Evolutionary conservation across 345 rosid species (phyloP), one percentile per base, ranked within the genome.

Genomic region (Mercurialis annua): DNA sequence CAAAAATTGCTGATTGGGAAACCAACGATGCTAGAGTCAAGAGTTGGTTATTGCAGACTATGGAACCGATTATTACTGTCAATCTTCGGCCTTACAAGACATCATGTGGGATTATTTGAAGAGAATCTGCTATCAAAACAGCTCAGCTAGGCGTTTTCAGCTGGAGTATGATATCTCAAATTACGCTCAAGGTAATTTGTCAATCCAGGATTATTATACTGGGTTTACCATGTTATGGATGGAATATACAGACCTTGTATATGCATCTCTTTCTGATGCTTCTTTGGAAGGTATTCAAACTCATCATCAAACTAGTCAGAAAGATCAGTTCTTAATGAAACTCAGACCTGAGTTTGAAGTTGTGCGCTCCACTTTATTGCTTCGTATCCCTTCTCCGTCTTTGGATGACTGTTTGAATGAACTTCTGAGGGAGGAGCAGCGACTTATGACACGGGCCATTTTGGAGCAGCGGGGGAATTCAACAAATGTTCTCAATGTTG

Each of bases 151-250:
- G 9, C 4, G 4, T 3, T 36, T 36, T 36, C 9, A 36, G 9
- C 9, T 36, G 9, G 5, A 36, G 40, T 3, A 36, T 36, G 5
- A 36, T 36, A 3, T 3, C 9, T 36, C 9, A 36, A 4, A n/a
- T n/a, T n/a, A 27, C 29, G 6, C 38, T 1, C 57, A 48, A 29
- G 55, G 27, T 0, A 48, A 15, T 30, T 48, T 66, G 6, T 67
- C 68, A 0, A 53, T 73, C 17, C 17, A 73, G 20, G 56, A 73
- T 0, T 73, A 59, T 43, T 73, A 18, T 34, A 40, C 64, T 17
- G 16, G 42, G 6, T 73, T 67, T 53, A 0, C 9, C 0, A 61
- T 2, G 2, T 17, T 67, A 0, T 62, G 60, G 65, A 17, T 1
- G 7, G 23, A 62, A 6, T 68, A 20, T 60, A 16, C 36, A 0